Conservation (phyloP, 768 basidiomycete species). For the Crucibulum laeve region DNA sequence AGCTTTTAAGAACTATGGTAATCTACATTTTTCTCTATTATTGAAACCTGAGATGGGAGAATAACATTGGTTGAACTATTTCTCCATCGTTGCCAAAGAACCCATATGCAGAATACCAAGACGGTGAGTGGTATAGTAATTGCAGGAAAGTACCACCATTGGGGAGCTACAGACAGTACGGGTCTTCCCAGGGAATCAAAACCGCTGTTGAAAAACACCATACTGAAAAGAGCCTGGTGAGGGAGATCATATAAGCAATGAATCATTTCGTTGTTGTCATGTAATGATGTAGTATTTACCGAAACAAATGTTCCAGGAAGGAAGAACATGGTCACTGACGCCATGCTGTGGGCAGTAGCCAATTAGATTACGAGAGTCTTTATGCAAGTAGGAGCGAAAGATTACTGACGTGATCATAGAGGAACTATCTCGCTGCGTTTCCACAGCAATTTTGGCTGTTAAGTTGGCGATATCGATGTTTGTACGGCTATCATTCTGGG, state of each 20-base stretch:
- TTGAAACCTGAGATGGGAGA: no score
- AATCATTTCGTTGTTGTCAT: not conserved
- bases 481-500: slow-evolving; percentile 14
- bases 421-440: slow-evolving; percentile 18
- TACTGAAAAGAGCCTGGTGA: slow-evolving; percentile 17
- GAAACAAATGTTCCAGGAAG: slow-evolving; percentile 20
- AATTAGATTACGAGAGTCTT: not conserved
- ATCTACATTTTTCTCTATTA: no score
- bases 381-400: not conserved
- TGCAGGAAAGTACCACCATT: slow-evolving; percentile 15
- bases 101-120: slow-evolving; percentile 13
- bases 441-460: slow-evolving; percentile 14
- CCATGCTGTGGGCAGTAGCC: slow-evolving; percentile 12
- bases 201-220: slow-evolving; percentile 16
- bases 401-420: slow-evolving; percentile 21
- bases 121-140: slow-evolving; percentile 17
- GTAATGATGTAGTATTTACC: slow-evolving; percentile 5
- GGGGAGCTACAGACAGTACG: slow-evolving; percentile 7
- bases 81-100: slow-evolving; percentile 6
- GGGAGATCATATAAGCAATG: no score
- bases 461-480: slow-evolving; percentile 14
- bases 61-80: no score
- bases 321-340: slow-evolving; percentile 21
- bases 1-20: no score
- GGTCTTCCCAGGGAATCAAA: slow-evolving; percentile 3